These are phyloP conservation scores for Pestalotiopsis sp. DNA, from an alignment of 2,329 filamentous ascomycete species.

Conservation along the genomic window DNA sequence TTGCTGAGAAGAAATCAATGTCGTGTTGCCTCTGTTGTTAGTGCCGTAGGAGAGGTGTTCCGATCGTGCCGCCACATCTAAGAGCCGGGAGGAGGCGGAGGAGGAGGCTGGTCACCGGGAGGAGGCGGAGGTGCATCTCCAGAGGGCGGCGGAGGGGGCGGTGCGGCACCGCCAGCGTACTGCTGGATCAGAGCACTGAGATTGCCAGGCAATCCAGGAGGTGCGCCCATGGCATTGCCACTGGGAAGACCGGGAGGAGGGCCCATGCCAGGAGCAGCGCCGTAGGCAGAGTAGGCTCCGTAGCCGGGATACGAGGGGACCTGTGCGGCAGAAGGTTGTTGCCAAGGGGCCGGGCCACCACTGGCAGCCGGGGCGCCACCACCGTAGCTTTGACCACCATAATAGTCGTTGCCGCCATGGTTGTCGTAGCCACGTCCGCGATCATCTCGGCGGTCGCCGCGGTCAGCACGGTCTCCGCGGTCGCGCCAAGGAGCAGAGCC, in stretches of 20 bases:
- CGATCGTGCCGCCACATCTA: constrained; percentile 28
- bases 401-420: constrained; percentile 47
- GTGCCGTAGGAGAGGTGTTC: neutral
- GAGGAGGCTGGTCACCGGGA: constrained; percentile 61
- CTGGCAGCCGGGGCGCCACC: constrained; percentile 21
- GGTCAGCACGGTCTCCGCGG: constrained; percentile 43
- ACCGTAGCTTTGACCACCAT: constrained; percentile 45
- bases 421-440: constrained; percentile 44
- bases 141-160: constrained; percentile 62
- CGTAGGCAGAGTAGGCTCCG: constrained; percentile 50
- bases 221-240: constrained; percentile 52
- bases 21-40: neutral
- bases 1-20: neutral
- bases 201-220: constrained; percentile 57
- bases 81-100: constrained; percentile 61
- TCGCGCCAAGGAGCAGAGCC: constrained; percentile 38
- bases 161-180: constrained; percentile 54
- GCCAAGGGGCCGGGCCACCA: constrained; percentile 57
- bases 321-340: constrained; percentile 54
- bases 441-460: constrained; percentile 52
- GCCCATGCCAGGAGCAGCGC: constrained; percentile 55
- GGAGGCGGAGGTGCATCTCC: constrained; percentile 63
- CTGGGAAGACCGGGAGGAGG: constrained; percentile 48
- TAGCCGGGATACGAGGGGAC: constrained; percentile 62
- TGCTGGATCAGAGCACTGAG: constrained; percentile 70